Percentiles rank a stretch among this genome's conserved stretches.
Conservation (phyloP, 192 early-diverging fungal genomes). For the Gigaspora rosea region DNA sequence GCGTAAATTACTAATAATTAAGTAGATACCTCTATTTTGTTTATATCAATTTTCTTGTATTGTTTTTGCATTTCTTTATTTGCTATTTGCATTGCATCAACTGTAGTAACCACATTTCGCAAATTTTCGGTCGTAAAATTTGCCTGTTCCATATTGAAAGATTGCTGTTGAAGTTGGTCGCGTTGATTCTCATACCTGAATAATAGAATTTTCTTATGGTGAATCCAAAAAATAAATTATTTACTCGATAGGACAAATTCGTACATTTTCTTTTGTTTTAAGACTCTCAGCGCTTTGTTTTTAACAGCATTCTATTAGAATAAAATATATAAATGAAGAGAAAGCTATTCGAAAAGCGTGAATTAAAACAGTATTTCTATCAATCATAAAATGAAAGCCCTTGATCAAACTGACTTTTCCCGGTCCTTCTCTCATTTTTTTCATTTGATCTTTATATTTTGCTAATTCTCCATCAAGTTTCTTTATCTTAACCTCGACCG, state of each 20-base stretch:
- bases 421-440: conserved; percentile 87
- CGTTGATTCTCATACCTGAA: conserved; percentile 86
- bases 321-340: not conserved
- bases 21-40: conserved; percentile 85
- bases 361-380: not conserved
- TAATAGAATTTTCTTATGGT: not conserved
- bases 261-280: conserved; percentile 93
- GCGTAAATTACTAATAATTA: not conserved
- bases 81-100: conserved; percentile 95
- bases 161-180: conserved; percentile 93
- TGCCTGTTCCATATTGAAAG: conserved; percentile 99
- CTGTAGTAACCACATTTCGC: conserved; percentile 93
- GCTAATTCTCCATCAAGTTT: conserved; percentile 93
- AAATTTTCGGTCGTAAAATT: conserved; percentile 91
- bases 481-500: conserved; percentile 91
- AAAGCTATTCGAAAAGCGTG: not conserved
- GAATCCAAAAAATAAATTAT: not conserved
- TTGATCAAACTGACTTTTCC: conserved; percentile 59
- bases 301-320: conserved; percentile 79
- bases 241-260: not conserved
- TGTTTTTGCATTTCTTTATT: conserved; percentile 96
- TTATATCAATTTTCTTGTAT: conserved; percentile 92
- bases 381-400: not conserved
- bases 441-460: conserved; percentile 92
- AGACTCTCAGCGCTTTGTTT: conserved; percentile 83